Conservation (phyloP, 1,284 basidiomycete genomes). For the Stygiomarasmius scandens region DNA sequence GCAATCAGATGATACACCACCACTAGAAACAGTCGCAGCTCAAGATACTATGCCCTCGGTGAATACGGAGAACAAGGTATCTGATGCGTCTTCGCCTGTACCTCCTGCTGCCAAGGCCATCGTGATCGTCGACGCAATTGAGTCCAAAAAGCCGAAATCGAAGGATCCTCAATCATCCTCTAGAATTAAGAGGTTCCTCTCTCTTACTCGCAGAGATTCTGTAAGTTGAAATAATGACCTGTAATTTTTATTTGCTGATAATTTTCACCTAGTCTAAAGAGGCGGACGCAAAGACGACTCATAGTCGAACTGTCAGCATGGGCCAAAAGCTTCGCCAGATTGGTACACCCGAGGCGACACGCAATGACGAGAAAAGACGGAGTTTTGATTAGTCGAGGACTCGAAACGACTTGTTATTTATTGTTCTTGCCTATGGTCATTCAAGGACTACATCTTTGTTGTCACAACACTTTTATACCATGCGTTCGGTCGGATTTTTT, state of each 20-base stretch:
- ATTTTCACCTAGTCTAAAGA: neutral
- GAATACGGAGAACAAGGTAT: neutral
- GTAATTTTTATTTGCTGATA: neutral
- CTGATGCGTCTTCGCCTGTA: slow-evolving; percentile 27
- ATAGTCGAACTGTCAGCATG: slow-evolving; percentile 1
- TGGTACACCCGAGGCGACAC: slow-evolving; percentile 14
- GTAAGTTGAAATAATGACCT: slow-evolving; percentile 26
- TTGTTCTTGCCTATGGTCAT: neutral
- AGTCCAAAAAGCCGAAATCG: slow-evolving; percentile 45
- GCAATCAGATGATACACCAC: slow-evolving; percentile 24
- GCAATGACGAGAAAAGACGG: slow-evolving; percentile 14
- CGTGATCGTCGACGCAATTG: slow-evolving; percentile 58
- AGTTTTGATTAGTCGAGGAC: slow-evolving; percentile 14
- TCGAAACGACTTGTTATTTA: neutral
- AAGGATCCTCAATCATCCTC: slow-evolving; percentile 24
- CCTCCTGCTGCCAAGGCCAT: slow-evolving; percentile 60
- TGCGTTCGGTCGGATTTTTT: no score
- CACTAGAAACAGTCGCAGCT: neutral
- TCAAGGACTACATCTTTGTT: neutral
- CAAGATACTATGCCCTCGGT: neutral
- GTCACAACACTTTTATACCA: neutral
- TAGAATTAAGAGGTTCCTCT: slow-evolving; percentile 40
- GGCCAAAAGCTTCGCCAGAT: slow-evolving; percentile 2
- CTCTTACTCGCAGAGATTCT: slow-evolving; percentile 39
- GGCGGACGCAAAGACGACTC: slow-evolving; percentile 2